Conservation (phyloP, 345 rosid genomes). For the Eucalyptus tenuipes region DNA sequence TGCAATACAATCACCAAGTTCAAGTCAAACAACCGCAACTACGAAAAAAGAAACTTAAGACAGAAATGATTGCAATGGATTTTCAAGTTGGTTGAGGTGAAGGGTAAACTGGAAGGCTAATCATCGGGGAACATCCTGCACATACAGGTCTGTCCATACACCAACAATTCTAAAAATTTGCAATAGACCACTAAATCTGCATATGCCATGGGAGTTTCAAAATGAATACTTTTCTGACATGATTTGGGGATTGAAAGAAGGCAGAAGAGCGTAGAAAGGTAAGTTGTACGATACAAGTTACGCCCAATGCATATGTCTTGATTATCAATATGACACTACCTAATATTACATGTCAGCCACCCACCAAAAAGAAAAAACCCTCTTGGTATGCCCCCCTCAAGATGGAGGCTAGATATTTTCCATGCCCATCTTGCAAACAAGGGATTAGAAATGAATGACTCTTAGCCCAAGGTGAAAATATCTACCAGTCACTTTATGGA, state of each 20-base stretch:
- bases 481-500: neutral
- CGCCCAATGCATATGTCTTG: neutral
- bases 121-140: neutral
- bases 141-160: neutral
- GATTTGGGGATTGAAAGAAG: neutral
- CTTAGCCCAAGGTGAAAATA: neutral
- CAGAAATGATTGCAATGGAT: neutral
- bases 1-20: neutral
- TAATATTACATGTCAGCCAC: neutral
- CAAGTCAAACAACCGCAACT: neutral
- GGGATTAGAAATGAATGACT: neutral
- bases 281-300: neutral
- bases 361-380: neutral
- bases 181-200: neutral
- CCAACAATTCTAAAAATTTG: neutral
- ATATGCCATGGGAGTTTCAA: neutral
- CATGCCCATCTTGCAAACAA: neutral
- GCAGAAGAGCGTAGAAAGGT: neutral
- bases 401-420: neutral
- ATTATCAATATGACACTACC: neutral
- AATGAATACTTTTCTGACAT: neutral
- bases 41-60: neutral
- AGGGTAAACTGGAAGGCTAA: neutral
- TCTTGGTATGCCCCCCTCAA: neutral
- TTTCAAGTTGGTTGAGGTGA: neutral